Evolutionary conservation across 805 yeast genomes (phyloP).

Genomic region (Candida vartiovaarae): DNA sequence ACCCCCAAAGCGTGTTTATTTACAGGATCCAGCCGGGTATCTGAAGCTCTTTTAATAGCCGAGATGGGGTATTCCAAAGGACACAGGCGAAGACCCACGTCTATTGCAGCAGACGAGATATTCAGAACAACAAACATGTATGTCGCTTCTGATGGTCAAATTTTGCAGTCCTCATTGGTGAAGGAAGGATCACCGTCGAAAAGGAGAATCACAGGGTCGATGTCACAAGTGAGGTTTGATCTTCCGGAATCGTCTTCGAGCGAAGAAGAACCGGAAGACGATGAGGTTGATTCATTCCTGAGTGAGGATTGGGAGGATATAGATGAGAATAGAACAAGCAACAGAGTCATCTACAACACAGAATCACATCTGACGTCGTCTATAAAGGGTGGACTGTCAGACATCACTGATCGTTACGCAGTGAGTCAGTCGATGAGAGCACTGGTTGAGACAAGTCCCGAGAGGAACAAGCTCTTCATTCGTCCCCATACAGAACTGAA

Average conservation of each 20-base stretch:
- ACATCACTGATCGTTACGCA: slow-evolving; percentile 1
- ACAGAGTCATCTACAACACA: slow-evolving; percentile 5
- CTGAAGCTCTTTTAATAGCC: too few relatives aligned
- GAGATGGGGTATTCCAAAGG: too few relatives aligned
- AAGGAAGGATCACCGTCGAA: slow-evolving; percentile 23
- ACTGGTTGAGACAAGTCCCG: slow-evolving; percentile 12
- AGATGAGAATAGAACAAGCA: slow-evolving; percentile 3
- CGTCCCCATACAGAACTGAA: slow-evolving; percentile 31
- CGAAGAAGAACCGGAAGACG: slow-evolving; percentile 5
- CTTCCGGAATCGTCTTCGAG: slow-evolving; percentile 10
- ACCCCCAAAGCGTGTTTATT: too few relatives aligned
- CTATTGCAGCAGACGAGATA: slow-evolving; percentile 18
- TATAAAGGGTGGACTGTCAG: slow-evolving; percentile 1
- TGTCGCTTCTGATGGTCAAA: slow-evolving; percentile 20
- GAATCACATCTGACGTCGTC: slow-evolving; percentile 3
- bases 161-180: slow-evolving; percentile 23
- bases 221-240: slow-evolving; percentile 24
- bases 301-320: slow-evolving; percentile 10
- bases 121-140: slow-evolving; percentile 16
- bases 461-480: slow-evolving; percentile 24
- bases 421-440: slow-evolving; percentile 19
- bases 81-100: slow-evolving; percentile 23
- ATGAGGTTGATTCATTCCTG: slow-evolving; percentile 9
- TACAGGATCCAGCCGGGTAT: too few relatives aligned
- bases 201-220: slow-evolving; percentile 20